Evolutionary conservation across 768 basidiomycete species (phyloP).

Genomic region (Amanita jacksonii): DNA sequence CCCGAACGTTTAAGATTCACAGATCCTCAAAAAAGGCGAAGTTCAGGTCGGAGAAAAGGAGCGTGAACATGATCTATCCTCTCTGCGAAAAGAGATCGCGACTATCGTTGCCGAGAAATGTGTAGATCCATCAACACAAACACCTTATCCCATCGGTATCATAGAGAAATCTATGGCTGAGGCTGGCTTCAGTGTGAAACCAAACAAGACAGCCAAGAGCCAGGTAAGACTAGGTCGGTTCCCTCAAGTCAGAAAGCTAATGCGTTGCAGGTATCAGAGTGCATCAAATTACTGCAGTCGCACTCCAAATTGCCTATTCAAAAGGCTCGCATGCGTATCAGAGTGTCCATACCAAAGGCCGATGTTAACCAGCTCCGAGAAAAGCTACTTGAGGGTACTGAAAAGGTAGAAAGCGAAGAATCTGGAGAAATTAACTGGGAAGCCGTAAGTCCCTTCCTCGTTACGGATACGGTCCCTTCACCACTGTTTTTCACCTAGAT

Average conservation of each 20-base stretch:
- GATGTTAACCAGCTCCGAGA: constrained; percentile 65
- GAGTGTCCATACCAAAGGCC: constrained; percentile 59
- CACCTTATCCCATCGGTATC: constrained; percentile 89
- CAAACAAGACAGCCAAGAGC: constrained; percentile 86
- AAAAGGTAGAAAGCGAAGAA: constrained; percentile 80
- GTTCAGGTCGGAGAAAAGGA: constrained; percentile 97
- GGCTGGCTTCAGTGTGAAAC: constrained; percentile 85
- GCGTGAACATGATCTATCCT: constrained; percentile 78
- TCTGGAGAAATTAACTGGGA: constrained; percentile 73
- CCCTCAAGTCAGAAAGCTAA: background rate
- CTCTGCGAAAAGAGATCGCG: constrained; percentile 82
- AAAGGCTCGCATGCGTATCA: constrained; percentile 86
- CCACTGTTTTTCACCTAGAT: constrained; percentile 37
- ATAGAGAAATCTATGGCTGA: constrained; percentile 98
- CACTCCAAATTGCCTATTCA: constrained; percentile 87
- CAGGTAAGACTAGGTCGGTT: constrained; percentile 46
- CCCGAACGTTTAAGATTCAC: background rate
- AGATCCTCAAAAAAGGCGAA: constrained; percentile 96
- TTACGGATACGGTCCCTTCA: background rate
- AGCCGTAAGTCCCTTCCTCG: constrained; percentile 45
- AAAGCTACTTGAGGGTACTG: constrained; percentile 61
- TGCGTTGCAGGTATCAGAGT: constrained; percentile 67
- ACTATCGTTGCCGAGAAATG: constrained; percentile 93
- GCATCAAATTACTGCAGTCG: constrained; percentile 74
- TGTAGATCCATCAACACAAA: constrained; percentile 84